Evolutionary conservation across 257 asterid genomes (phyloP).

Genomic region (Fraxinus excelsior): DNA sequence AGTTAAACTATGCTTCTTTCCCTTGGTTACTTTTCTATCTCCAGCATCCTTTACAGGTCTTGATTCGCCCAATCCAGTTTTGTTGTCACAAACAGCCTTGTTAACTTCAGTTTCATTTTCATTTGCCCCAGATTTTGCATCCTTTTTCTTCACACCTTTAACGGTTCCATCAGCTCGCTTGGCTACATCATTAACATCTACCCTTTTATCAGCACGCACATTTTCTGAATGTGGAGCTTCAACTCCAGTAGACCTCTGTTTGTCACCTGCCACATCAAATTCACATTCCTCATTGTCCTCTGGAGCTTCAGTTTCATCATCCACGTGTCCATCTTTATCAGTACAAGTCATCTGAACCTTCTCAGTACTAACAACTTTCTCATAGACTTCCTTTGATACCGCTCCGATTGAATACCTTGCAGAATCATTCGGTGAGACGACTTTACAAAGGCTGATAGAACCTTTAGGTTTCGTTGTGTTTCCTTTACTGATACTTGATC

Average conservation of each 20-base stretch:
- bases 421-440: conserved; percentile 25
- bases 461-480: conserved; percentile 45
- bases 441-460: conserved; percentile 37
- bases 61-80: conserved; percentile 30
- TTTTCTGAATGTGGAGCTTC: conserved; percentile 31
- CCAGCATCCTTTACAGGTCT: conserved; percentile 29
- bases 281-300: conserved; percentile 33
- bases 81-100: conserved; percentile 27
- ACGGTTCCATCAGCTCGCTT: conserved; percentile 27
- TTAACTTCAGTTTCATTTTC: conserved; percentile 33
- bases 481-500: conserved; percentile 42
- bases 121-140: conserved; percentile 29
- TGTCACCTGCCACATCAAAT: conserved; percentile 16
- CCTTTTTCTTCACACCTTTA: conserved; percentile 16
- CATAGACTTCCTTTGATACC: conserved; percentile 26
- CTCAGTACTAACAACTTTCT: conserved; percentile 28
- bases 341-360: conserved; percentile 26
- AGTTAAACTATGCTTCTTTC: conserved; percentile 45
- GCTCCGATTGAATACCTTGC: conserved; percentile 26
- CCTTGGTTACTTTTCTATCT: conserved; percentile 35
- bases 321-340: conserved; percentile 22
- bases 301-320: conserved; percentile 55
- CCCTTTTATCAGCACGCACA: conserved; percentile 16
- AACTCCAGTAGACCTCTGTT: conserved; percentile 26
- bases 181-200: conserved; percentile 20